Evolutionary conservation across 139 green algal species (phyloP), one percentile per base, ranked within the genome.

Genomic region (Chlorella sp.): DNA sequence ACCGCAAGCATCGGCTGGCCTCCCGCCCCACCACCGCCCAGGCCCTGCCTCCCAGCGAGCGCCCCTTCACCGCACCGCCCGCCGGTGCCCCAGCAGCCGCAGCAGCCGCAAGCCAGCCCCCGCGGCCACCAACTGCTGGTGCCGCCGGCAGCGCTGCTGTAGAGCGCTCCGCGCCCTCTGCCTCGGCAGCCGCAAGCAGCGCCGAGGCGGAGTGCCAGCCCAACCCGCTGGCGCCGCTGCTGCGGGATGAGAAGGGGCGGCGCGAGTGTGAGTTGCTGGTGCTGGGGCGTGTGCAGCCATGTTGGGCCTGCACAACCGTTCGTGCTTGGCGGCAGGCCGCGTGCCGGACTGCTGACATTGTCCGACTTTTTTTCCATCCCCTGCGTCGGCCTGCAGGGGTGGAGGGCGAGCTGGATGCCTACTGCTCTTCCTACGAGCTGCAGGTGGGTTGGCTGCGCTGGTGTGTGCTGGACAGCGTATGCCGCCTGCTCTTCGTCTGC

Each of bases 371-470:
- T 51, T 51, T 6, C 9, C 51, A 9, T 60, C 51, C 13, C 51
- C 9, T 21, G 12, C 21, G 15, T 60, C 51, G 7, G 44, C 11
- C 15, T 20, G 9, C 51, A 60, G 51, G 51, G 95, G 62, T 98
- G 28, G 93, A 96, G 57, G 89, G 88, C 75, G 95, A 98, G 89
- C 86, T 98, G 30, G 93, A 97, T 74, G 79, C 91, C 56, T 92
- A 90, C 83, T 94, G 92, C 82, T 60, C 82, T n/a, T 80, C 82
- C 21, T 86, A 75, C 41, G 87, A 90, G 39, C 69, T 88, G 17
- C 88, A 91, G 90, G 91, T 91, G 57, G 21, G 55, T 18, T 23
- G 26, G 71, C 26, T 78, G 70, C 23, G 4, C 70, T 60, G 39
- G 3, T 60, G 39, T 15, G 7, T 41, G 65, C 30, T 32, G 21